Conservation (phyloP, 2,329 filamentous ascomycete genomes). For the Akanthomyces dipterigenus region DNA sequence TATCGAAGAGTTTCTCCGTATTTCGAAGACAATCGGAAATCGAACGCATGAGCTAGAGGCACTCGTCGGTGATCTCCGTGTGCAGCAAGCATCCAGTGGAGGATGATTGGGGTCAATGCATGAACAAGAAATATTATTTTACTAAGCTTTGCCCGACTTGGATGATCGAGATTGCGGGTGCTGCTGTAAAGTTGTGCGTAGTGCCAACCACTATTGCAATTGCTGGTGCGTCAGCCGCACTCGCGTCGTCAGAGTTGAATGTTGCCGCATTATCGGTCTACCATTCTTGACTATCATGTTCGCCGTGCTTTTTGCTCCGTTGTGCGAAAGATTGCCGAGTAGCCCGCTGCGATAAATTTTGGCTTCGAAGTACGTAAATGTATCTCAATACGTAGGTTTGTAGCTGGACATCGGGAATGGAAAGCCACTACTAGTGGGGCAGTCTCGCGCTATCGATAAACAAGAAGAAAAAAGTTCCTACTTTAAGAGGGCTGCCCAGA, state of each 20-base stretch:
- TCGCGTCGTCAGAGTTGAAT: not conserved
- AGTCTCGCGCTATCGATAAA: slow-evolving; percentile 6
- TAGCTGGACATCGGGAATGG: too few species aligned
- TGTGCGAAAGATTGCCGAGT: too few species aligned
- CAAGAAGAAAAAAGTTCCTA: slow-evolving; percentile 3
- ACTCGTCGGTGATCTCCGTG: slow-evolving; percentile 29
- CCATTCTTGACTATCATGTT: not conserved
- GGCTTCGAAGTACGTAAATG: too few species aligned
- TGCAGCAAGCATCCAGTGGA: slow-evolving; percentile 3
- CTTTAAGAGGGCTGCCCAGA: not conserved
- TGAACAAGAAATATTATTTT: not conserved
- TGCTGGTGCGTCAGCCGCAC: not conserved
- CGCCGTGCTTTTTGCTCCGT: too few species aligned
- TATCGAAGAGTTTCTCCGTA: slow-evolving; percentile 47
- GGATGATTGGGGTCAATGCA: not conserved
- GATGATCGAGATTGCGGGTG: not conserved
- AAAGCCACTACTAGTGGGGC: not conserved
- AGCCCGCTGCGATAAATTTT: not conserved
- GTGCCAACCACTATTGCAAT: not conserved
- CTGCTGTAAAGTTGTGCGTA: not conserved
- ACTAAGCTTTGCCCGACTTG: not conserved
- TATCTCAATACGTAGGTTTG: too few species aligned
- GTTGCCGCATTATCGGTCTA: not conserved
- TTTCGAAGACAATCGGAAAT: slow-evolving; percentile 44
- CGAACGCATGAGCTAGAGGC: slow-evolving; percentile 33